Percentiles rank a stretch among this genome's conserved stretches.
phyloP scores from a whole-genome alignment of 208 protist genomes.

The Wallacemonas sp. region DNA sequence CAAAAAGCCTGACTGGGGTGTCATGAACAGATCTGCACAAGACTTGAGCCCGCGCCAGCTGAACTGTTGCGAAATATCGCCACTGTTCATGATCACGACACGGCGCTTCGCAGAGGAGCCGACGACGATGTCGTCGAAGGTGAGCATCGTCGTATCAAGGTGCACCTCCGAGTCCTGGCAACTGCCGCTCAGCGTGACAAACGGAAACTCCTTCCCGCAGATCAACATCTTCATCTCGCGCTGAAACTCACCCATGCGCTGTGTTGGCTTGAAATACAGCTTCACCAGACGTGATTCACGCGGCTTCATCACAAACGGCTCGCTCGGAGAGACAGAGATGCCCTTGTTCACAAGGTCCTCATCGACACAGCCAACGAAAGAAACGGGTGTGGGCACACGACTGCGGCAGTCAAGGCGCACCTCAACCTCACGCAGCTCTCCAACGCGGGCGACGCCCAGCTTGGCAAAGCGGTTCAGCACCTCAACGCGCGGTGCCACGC shows the following conservation, averaged over 20 bases:
- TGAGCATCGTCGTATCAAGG: conserved; percentile 86
- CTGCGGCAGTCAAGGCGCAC: conserved; percentile 89
- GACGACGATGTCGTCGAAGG: conserved; percentile 93
- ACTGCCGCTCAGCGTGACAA: conserved; percentile 86
- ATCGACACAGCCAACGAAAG: conserved; percentile 66
- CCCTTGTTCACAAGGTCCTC: conserved; percentile 65
- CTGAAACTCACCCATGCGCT: conserved; percentile 89
- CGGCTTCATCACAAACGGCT: conserved; percentile 79
- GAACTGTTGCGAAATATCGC: conserved; percentile 94
- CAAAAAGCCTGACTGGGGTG: conserved; percentile 80
- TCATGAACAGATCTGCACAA: conserved; percentile 74
- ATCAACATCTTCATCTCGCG: conserved; percentile 90
- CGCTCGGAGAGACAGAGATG: conserved; percentile 38
- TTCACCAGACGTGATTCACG: conserved; percentile 66
- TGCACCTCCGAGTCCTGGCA: conserved; percentile 95
- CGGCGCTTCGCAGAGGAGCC: conserved; percentile 65
- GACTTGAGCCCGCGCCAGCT: conserved; percentile 61
- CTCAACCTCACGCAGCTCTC: conserved; percentile 63
- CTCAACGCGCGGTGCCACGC: conserved; percentile 89
- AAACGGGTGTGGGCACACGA: conserved; percentile 76
- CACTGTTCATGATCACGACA: conserved; percentile 95
- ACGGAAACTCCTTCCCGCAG: conserved; percentile 77
- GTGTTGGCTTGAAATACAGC: conserved; percentile 76
- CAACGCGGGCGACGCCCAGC: conserved; percentile 85
- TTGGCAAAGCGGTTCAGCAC: conserved; percentile 76